Percentiles rank a stretch among this genome's conserved stretches.
Conservation (phyloP, 805 yeast species). For the Candida broadrunensis region DNA sequence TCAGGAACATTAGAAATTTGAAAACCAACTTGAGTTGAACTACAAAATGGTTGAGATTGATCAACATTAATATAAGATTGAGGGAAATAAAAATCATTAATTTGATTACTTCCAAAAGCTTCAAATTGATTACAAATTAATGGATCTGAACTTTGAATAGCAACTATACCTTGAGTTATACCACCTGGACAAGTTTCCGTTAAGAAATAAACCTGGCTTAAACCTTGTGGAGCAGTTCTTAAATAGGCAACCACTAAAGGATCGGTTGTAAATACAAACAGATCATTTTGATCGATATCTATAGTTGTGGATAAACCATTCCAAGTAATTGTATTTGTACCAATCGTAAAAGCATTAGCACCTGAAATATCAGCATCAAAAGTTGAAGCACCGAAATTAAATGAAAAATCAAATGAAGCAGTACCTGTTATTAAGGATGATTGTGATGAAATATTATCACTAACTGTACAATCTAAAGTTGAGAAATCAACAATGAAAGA, state of each 20-base stretch:
- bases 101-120: conserved; percentile 5
- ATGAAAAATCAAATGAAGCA: conserved; percentile 19
- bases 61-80: conserved; percentile 4
- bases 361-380: conserved; percentile 14
- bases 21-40: conserved; percentile 2
- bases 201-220: conserved; percentile 12
- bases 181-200: conserved; percentile 13
- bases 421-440: conserved; percentile 15
- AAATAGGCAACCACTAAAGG: conserved; percentile 10
- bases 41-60: conserved; percentile 1
- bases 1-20: conserved; percentile 6
- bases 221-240: conserved; percentile 12
- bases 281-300: background rate
- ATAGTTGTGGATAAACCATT: conserved; percentile 11
- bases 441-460: conserved; percentile 6
- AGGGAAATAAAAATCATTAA: conserved; percentile 15
- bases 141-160: conserved; percentile 7
- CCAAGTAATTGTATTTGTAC: conserved; percentile 14
- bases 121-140: conserved; percentile 12
- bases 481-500: conserved; percentile 13
- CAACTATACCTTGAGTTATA: conserved; percentile 8
- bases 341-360: conserved; percentile 14
- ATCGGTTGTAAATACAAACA: background rate
- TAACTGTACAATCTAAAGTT: conserved; percentile 14
- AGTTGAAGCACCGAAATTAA: conserved; percentile 16